Evolutionary conservation across 2,329 filamentous ascomycete genomes (phyloP).

Genomic region (Colletotrichum tabaci): DNA sequence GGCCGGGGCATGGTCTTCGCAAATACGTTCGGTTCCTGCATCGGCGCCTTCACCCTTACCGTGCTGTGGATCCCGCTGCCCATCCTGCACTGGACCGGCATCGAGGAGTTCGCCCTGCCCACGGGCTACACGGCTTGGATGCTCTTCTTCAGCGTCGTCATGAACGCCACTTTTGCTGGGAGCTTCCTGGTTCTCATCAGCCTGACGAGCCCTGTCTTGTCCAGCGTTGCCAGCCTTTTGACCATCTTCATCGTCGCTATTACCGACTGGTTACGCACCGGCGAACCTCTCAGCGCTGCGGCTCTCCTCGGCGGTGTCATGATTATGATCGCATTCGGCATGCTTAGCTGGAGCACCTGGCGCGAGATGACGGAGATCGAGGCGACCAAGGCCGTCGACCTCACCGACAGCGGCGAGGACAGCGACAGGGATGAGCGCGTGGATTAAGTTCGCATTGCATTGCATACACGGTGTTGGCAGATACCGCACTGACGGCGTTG

Average conservation of each 20-base stretch:
- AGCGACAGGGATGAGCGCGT: slow-evolving; percentile 58
- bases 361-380: slow-evolving; percentile 91
- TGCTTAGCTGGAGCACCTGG: slow-evolving; percentile 93
- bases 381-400: slow-evolving; percentile 68
- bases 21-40: slow-evolving; percentile 90
- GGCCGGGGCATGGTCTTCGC: slow-evolving; percentile 96
- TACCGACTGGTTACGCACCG: slow-evolving; percentile 89
- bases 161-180: slow-evolving; percentile 94
- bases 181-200: slow-evolving; percentile 94
- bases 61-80: slow-evolving; percentile 95
- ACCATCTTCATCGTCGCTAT: slow-evolving; percentile 98
- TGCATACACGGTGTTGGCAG: slow-evolving; percentile 32
- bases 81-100: slow-evolving; percentile 81
- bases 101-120: slow-evolving; percentile 88
- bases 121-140: slow-evolving; percentile 83
- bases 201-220: slow-evolving; percentile 92
- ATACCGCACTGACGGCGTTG: slow-evolving; percentile 35
- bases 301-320: slow-evolving; percentile 86
- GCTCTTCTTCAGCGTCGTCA: slow-evolving; percentile 83
- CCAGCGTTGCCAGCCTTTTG: slow-evolving; percentile 90
- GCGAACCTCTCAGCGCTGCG: slow-evolving; percentile 80
- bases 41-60: slow-evolving; percentile 86
- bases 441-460: slow-evolving; percentile 40
- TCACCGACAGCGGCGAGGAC: slow-evolving; percentile 62
- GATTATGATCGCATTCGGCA: slow-evolving; percentile 89